Percentiles rank a stretch among this genome's conserved stretches.
These are phyloP conservation scores for Eimeria maxima DNA, from an alignment of 169 alveolate genomes.

Conservation along the genomic window DNA sequence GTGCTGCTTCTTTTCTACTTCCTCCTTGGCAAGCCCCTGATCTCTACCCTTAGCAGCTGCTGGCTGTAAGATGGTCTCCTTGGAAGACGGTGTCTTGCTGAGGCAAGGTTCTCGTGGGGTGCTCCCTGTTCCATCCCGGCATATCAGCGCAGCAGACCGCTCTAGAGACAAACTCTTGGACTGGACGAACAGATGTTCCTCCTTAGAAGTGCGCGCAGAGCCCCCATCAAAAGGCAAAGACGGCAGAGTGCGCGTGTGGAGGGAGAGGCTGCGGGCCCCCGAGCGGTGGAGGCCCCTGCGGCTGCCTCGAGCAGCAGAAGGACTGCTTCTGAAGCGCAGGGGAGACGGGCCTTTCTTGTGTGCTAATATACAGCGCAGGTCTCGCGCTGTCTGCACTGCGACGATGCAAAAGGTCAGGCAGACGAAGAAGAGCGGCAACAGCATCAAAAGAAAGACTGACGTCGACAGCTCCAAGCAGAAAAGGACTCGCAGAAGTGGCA, in stretches of 20 bases:
- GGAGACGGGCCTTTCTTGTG: constrained; percentile 19
- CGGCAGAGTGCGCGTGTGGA: constrained; percentile 12
- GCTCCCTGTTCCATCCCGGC: neutral
- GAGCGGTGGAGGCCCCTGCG: constrained; percentile 52
- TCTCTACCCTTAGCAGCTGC: too few relatives aligned
- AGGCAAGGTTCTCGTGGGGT: neutral
- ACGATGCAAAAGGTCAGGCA: neutral
- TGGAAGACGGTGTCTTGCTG: neutral
- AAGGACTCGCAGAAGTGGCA: neutral
- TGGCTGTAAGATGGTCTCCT: neutral
- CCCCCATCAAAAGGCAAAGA: neutral
- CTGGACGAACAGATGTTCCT: neutral
- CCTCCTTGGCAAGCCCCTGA: neutral
- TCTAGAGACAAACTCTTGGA: constrained; percentile 12
- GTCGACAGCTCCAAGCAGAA: neutral
- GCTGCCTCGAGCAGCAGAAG: neutral
- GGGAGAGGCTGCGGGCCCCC: constrained; percentile 68
- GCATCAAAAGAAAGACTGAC: neutral
- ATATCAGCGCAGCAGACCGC: neutral
- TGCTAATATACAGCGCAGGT: neutral
- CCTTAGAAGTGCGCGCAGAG: constrained; percentile 3
- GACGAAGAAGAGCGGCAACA: neutral
- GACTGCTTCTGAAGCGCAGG: neutral
- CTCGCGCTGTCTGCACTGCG: constrained; percentile 27
- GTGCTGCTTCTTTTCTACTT: neutral